phyloP scores from a whole-genome alignment of 345 rosid species.

The Lepidium sativum region DNA sequence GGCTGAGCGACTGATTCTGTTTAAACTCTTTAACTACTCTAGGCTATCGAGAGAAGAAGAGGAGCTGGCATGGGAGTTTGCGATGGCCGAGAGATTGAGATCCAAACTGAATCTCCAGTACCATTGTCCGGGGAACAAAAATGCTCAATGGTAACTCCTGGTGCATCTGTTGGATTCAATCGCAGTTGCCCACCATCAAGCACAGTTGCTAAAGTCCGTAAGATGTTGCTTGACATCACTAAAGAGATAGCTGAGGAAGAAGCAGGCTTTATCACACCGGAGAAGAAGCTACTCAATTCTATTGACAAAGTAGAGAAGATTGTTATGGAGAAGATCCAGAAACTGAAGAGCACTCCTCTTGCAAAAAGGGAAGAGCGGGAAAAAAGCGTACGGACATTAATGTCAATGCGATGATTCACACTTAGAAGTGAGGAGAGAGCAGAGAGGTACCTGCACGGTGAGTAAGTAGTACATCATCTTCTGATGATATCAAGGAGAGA shows the following conservation, averaged over 20 bases:
- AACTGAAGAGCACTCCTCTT: slow-evolving; percentile 55
- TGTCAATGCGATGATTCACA: slow-evolving; percentile 59
- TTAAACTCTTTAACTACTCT: neutral
- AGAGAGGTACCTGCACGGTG: slow-evolving; percentile 1
- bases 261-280: slow-evolving; percentile 67
- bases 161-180: slow-evolving; percentile 32
- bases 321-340: slow-evolving; percentile 64
- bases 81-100: slow-evolving; percentile 41
- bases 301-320: slow-evolving; percentile 71
- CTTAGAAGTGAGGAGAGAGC: neutral
- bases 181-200: slow-evolving; percentile 33
- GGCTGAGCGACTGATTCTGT: neutral
- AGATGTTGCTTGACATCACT: slow-evolving; percentile 45
- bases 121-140: slow-evolving; percentile 34
- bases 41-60: slow-evolving; percentile 83
- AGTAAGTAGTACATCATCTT: slow-evolving; percentile 13
- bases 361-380: slow-evolving; percentile 62
- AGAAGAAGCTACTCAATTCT: slow-evolving; percentile 72
- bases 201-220: slow-evolving; percentile 31
- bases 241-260: slow-evolving; percentile 29
- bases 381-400: slow-evolving; percentile 51
- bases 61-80: slow-evolving; percentile 36
- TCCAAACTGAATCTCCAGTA: slow-evolving; percentile 34
- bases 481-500: neutral
- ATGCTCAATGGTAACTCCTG: slow-evolving; percentile 34